These are phyloP conservation scores for Russula griseocarnosa DNA, from an alignment of 768 basidiomycete species.

Conservation along the genomic window DNA sequence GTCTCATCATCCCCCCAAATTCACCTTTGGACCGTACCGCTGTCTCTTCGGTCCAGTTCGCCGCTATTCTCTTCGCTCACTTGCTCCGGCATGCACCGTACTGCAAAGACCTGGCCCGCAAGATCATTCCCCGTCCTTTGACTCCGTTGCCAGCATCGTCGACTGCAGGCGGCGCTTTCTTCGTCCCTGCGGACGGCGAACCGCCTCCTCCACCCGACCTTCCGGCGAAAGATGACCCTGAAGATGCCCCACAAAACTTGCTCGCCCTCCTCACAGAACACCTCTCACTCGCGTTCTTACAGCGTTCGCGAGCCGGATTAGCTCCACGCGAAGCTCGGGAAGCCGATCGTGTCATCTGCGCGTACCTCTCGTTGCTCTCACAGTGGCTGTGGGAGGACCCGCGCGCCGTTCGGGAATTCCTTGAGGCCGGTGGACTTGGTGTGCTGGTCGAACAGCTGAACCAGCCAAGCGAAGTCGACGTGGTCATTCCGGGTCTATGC, in stretches of 20 bases:
- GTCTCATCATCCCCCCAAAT: conserved; percentile 60
- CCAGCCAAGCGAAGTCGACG: conserved; percentile 80
- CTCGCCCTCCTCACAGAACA: conserved; percentile 88
- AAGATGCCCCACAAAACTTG: conserved; percentile 67
- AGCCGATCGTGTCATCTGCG: conserved; percentile 86
- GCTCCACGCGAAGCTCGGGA: conserved; percentile 73
- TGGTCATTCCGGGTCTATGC: conserved; percentile 83
- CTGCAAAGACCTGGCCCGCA: conserved; percentile 59
- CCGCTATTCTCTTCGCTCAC: conserved; percentile 75
- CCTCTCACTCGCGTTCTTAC: conserved; percentile 79
- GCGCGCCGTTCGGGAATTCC: conserved; percentile 78
- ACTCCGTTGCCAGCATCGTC: conserved; percentile 30
- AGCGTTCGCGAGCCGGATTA: conserved; percentile 61
- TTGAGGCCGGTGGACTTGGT: conserved; percentile 85
- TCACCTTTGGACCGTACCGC: conserved; percentile 54
- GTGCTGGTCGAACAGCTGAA: conserved; percentile 94
- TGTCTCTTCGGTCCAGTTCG: conserved; percentile 65
- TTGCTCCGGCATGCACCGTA: conserved; percentile 65
- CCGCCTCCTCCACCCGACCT: conserved; percentile 37
- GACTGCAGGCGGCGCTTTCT: conserved; percentile 48
- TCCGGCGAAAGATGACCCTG: conserved; percentile 40
- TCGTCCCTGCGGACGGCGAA: conserved; percentile 66
- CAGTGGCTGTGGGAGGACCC: conserved; percentile 99
- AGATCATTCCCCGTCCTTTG: conserved; percentile 50
- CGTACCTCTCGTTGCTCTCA: conserved; percentile 74